phyloP scores from a whole-genome alignment of 768 basidiomycete species.

The Pluteus cervinus region DNA sequence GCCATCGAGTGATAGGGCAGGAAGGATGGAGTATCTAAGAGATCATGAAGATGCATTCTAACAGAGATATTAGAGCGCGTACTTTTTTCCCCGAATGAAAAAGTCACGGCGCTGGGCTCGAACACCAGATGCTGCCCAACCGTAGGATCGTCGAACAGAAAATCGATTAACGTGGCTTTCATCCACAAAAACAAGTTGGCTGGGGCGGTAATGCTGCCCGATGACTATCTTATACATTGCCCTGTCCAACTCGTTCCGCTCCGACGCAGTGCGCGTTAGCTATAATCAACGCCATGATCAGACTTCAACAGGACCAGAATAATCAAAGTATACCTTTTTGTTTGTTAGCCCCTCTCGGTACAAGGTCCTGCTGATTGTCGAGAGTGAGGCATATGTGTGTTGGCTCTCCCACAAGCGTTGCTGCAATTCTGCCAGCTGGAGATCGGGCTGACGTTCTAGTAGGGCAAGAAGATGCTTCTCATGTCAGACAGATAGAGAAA shows the following conservation, averaged over 20 bases:
- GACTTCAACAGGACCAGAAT: neutral
- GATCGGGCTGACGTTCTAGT: conserved; percentile 13
- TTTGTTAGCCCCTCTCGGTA: conserved; percentile 9
- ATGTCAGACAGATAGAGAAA: too few relatives aligned
- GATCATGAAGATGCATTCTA: conserved; percentile 1
- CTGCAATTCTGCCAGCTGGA: conserved; percentile 13
- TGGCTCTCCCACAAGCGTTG: conserved; percentile 9
- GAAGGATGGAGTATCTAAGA: conserved; percentile 12
- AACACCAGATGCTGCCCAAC: conserved; percentile 19
- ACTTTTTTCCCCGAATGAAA: conserved; percentile 21
- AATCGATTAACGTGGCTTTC: conserved; percentile 21
- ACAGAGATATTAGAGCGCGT: conserved; percentile 9
- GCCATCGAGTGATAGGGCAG: conserved; percentile 7
- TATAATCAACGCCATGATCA: too few relatives aligned
- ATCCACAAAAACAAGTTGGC: conserved; percentile 23
- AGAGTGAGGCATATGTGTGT: conserved; percentile 7
- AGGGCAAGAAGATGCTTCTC: conserved; percentile 13
- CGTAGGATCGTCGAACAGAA: conserved; percentile 16
- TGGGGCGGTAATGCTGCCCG: conserved; percentile 11
- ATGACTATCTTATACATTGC: conserved; percentile 11
- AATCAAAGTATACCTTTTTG: conserved; percentile 10
- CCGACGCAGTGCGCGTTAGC: conserved; percentile 12
- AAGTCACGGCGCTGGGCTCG: conserved; percentile 13
- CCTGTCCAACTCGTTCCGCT: conserved; percentile 12
- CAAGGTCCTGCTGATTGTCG: conserved; percentile 13